Base-by-base conservation (phyloP, 768 basidiomycete species). In the Lactarius evosmus region DNA sequence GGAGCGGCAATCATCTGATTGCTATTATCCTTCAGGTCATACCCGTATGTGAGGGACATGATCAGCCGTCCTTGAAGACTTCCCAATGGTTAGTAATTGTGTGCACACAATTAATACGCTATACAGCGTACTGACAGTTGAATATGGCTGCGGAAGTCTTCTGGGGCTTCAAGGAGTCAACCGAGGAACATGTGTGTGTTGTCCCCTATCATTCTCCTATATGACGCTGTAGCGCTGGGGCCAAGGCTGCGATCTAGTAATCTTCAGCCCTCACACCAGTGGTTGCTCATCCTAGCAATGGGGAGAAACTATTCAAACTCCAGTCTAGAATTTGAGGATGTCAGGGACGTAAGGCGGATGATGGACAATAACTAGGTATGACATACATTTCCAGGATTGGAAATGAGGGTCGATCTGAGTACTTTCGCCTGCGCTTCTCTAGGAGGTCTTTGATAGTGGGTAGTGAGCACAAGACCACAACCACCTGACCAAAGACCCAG, bases 31-130 rank as follows among this genome's bases (percentile, higher is more conserved):
- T 58, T 36, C 19, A 61, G 30, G n/a, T 65, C 59, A 32, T 62
- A 61, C 2, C 62, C 62, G 25, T 54, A 63, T 3, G 56, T 27
- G 34, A 63, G 7, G 1, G 62, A 53, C 52, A 59, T 63, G 27
- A 58, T 38, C 19, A n/a, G n/a, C n/a, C n/a, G n/a, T n/a, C n/a
- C n/a, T n/a, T n/a, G n/a, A n/a, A n/a, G n/a, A n/a, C n/a, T n/a
- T n/a, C n/a, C n/a, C n/a, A n/a, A n/a, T n/a, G n/a, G n/a, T n/a
- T n/a, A n/a, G n/a, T n/a, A n/a, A n/a, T n/a, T n/a, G n/a, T n/a
- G n/a, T n/a, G n/a, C n/a, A n/a, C n/a, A n/a, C n/a, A n/a, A n/a
- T n/a, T n/a, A n/a, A n/a, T n/a, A n/a, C n/a, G n/a, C n/a, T n/a
- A n/a, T n/a, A n/a, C n/a, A n/a, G n/a, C n/a, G n/a, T n/a, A n/a